Evolutionary conservation across 805 yeast genomes (phyloP).

Genomic region (Candida quercuum): DNA sequence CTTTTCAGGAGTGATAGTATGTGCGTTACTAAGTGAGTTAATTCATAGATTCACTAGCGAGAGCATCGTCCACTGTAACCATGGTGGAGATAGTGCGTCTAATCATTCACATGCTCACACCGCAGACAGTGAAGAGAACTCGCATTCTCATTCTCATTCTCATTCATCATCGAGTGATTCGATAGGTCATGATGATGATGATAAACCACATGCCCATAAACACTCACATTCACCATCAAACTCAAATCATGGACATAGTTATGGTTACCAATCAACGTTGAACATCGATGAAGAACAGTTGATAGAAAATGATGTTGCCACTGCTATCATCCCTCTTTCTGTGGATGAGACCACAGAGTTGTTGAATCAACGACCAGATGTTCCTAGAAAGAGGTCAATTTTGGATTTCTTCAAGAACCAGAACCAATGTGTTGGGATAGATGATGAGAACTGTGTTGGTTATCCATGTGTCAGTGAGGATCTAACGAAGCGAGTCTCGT

Average conservation of each 20-base stretch:
- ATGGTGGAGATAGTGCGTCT: conserved; percentile 35
- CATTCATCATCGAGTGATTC: conserved; percentile 10
- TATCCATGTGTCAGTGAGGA: conserved; percentile 12
- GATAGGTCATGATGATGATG: conserved; percentile 4
- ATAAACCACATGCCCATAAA: conserved; percentile 1
- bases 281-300: too few species aligned
- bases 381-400: conserved; percentile 6
- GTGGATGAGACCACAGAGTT: conserved; percentile 1
- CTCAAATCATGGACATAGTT: conserved; percentile 3
- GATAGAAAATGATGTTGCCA: neutral
- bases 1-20: conserved; percentile 54
- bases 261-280: too few species aligned
- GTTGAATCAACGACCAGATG: neutral
- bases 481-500: conserved; percentile 17
- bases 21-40: conserved; percentile 53
- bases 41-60: conserved; percentile 76
- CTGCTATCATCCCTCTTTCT: neutral
- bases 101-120: conserved; percentile 15
- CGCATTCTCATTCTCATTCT: conserved; percentile 9
- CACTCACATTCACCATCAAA: conserved; percentile 5
- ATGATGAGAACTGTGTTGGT: conserved; percentile 19
- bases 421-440: conserved; percentile 15
- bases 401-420: conserved; percentile 10
- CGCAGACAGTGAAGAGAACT: too few species aligned
- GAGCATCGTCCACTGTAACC: conserved; percentile 82